Conservation (phyloP, 768 basidiomycete species). For the Suillus bovinus region DNA sequence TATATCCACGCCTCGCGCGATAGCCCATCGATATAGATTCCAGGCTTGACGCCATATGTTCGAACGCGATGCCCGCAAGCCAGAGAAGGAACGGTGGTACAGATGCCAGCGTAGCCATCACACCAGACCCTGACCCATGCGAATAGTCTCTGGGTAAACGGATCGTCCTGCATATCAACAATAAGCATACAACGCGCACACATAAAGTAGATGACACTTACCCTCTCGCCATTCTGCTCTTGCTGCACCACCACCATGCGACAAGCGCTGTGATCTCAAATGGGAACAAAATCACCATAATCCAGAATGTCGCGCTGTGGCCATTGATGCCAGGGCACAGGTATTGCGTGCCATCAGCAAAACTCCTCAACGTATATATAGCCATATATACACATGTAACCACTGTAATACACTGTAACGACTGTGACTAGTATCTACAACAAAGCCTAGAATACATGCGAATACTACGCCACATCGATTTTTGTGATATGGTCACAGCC, state of each 20-base stretch:
- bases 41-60: slow-evolving; percentile 54
- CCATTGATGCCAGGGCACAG: slow-evolving; percentile 79
- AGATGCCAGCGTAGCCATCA: slow-evolving; percentile 75
- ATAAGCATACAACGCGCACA: too few relatives aligned
- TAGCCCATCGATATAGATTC: slow-evolving; percentile 42
- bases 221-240: slow-evolving; percentile 74
- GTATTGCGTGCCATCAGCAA: slow-evolving; percentile 48
- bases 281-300: slow-evolving; percentile 71
- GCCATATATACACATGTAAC: too few relatives aligned
- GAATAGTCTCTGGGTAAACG: slow-evolving; percentile 64
- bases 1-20: slow-evolving; percentile 62
- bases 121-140: slow-evolving; percentile 40
- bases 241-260: slow-evolving; percentile 82
- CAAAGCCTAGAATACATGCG: too few relatives aligned
- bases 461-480: too few relatives aligned
- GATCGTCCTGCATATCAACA: slow-evolving; percentile 56
- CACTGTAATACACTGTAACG: too few relatives aligned
- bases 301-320: slow-evolving; percentile 83
- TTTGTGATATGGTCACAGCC: too few relatives aligned
- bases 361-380: too few relatives aligned
- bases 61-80: slow-evolving; percentile 69
- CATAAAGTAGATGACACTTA: slow-evolving; percentile 36
- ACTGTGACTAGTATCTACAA: too few relatives aligned
- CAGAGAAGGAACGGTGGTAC: slow-evolving; percentile 91
- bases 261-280: slow-evolving; percentile 74